Conservation (phyloP, 306 rosid species). For the Elaeagnus macrophylla region DNA sequence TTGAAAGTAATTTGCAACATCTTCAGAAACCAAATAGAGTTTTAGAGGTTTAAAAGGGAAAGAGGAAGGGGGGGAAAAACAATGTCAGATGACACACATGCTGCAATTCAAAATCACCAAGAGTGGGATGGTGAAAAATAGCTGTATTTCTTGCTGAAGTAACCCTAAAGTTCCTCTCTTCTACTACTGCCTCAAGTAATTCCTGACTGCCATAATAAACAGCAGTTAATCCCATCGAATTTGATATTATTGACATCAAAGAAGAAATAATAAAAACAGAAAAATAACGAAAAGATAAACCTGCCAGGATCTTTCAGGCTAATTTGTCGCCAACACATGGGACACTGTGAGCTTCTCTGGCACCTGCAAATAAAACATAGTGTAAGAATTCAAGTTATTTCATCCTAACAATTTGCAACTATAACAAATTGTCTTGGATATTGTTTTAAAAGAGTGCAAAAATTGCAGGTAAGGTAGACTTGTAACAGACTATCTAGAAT, state of each 20-base stretch:
- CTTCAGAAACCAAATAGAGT: too few relatives aligned
- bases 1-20: background rate
- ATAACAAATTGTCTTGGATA: too few relatives aligned
- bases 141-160: slow-evolving; percentile 48
- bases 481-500: too few relatives aligned
- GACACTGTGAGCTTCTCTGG: slow-evolving; percentile 93
- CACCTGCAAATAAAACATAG: slow-evolving; percentile 44
- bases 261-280: background rate
- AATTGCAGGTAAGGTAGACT: too few relatives aligned
- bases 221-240: slow-evolving; percentile 9
- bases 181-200: slow-evolving; percentile 71
- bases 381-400: slow-evolving; percentile 7
- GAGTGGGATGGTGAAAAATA: slow-evolving; percentile 44
- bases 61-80: too few relatives aligned
- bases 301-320: slow-evolving; percentile 76
- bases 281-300: slow-evolving; percentile 21
- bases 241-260: slow-evolving; percentile 4
- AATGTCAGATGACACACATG: slow-evolving; percentile 40
- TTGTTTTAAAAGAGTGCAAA: too few relatives aligned
- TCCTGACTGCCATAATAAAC: slow-evolving; percentile 61
- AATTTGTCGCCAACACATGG: slow-evolving; percentile 90
- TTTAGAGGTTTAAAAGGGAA: too few relatives aligned
- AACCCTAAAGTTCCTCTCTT: slow-evolving; percentile 55
- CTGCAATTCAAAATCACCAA: slow-evolving; percentile 59
- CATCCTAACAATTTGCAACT: background rate